A percentile compares a stretch with the other conserved stretches of the same genome.
Conservation (phyloP, 306 rosid genomes). For the Dalbergia cultrata region DNA sequence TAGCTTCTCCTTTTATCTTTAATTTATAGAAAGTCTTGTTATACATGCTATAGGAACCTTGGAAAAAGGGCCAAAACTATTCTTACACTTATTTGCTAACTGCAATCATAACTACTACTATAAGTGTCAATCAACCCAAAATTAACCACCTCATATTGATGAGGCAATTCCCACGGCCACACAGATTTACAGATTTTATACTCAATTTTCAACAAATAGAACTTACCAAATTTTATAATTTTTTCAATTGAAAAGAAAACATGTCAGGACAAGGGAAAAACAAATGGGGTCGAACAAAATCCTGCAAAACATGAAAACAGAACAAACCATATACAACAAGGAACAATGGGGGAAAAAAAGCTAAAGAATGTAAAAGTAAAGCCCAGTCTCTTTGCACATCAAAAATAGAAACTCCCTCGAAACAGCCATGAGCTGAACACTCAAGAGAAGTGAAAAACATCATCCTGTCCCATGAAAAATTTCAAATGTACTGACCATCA, state of each 20-base stretch:
- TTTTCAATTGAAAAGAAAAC: not conserved
- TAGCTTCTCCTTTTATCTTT: not conserved
- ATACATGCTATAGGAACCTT: conserved; percentile 21
- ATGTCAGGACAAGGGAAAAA: not conserved
- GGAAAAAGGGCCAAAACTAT: conserved; percentile 28
- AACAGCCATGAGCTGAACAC: conserved; percentile 27
- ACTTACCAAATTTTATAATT: not conserved
- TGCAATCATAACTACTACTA: not conserved
- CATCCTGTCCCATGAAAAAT: conserved; percentile 16
- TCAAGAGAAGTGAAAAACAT: not conserved
- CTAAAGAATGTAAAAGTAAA: conserved; percentile 8
- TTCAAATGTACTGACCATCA: not conserved
- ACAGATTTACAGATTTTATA: not conserved
- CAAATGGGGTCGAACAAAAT: not conserved
- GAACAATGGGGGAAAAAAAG: not conserved
- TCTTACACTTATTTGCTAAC: conserved; percentile 3
- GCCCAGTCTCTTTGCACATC: not conserved
- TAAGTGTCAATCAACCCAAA: conserved; percentile 11
- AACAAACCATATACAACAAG: not conserved
- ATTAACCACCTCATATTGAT: not conserved
- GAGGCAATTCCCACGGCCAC: not conserved
- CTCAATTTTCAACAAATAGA: not conserved
- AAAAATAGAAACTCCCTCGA: conserved; percentile 4
- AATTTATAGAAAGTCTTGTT: not conserved
- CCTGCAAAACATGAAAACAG: not conserved